phyloP scores from a whole-genome alignment of 1,284 basidiomycete genomes.

The Cryptococcus sp. region DNA sequence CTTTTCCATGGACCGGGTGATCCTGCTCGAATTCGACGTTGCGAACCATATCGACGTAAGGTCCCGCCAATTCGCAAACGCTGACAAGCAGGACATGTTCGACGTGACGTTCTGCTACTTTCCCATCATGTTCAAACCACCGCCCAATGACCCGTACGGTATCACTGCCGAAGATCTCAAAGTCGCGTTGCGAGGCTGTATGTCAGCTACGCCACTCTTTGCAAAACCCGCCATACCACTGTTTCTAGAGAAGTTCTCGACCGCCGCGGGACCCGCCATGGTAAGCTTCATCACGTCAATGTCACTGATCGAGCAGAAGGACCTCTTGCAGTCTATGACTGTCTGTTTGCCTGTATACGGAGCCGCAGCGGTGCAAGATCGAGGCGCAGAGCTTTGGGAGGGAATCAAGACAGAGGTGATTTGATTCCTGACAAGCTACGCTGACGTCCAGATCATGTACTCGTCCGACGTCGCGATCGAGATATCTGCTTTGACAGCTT shows the following conservation, averaged over 20 bases:
- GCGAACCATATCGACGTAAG: constrained; percentile 66
- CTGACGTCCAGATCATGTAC: constrained; percentile 70
- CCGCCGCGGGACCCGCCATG: constrained; percentile 78
- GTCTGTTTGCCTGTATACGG: constrained; percentile 79
- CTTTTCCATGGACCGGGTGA: constrained; percentile 78
- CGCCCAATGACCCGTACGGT: constrained; percentile 89
- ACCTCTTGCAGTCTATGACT: constrained; percentile 70
- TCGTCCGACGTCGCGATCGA: constrained; percentile 72
- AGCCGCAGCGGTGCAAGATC: constrained; percentile 54
- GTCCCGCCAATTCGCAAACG: neutral
- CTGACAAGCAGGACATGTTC: constrained; percentile 65
- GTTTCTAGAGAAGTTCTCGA: constrained; percentile 86
- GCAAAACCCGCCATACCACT: constrained; percentile 79
- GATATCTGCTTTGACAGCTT: constrained; percentile 62
- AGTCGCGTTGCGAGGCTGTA: constrained; percentile 58
- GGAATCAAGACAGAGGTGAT: constrained; percentile 75
- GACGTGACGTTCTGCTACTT: constrained; percentile 98
- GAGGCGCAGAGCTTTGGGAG: constrained; percentile 76
- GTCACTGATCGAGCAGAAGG: constrained; percentile 54
- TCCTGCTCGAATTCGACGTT: constrained; percentile 84
- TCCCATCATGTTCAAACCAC: constrained; percentile 93
- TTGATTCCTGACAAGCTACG: neutral
- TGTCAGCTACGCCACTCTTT: constrained; percentile 75
- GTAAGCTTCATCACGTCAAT: constrained; percentile 46
- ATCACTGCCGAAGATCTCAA: constrained; percentile 87